phyloP scores from a whole-genome alignment of 257 asterid genomes.

The Voacanga thouarsii region DNA sequence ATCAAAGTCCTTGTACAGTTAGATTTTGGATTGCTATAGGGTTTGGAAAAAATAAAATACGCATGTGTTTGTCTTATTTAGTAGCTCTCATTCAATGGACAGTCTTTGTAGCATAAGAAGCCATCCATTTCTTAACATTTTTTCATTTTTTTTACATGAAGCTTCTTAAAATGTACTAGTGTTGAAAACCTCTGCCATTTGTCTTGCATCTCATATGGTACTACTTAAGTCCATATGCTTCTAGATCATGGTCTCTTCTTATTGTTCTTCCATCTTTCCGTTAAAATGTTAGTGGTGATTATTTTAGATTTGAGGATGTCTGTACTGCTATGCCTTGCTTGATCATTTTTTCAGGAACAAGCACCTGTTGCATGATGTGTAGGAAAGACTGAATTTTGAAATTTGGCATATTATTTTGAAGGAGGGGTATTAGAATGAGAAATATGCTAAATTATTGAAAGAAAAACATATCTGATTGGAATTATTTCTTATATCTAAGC shows the following conservation, averaged over 20 bases:
- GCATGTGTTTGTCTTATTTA: not conserved
- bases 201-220: not conserved
- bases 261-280: not conserved
- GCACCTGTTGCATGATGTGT: not conserved
- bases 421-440: conserved; percentile 98
- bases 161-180: not conserved
- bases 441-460: too few species aligned
- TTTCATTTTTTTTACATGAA: not conserved
- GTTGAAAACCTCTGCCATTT: not conserved
- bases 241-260: not conserved
- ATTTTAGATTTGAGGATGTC: not conserved
- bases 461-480: too few species aligned
- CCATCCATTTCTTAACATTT: not conserved
- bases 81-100: not conserved
- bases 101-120: not conserved
- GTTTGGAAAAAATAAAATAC: not conserved
- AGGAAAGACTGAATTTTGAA: not conserved
- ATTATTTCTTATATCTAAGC: too few species aligned
- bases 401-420: conserved; percentile 26
- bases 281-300: not conserved
- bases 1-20: not conserved
- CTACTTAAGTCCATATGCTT: not conserved
- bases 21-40: not conserved
- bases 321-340: not conserved
- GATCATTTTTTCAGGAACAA: not conserved